phyloP scores from a whole-genome alignment of 805 yeast genomes.

The Candida berthetii region DNA sequence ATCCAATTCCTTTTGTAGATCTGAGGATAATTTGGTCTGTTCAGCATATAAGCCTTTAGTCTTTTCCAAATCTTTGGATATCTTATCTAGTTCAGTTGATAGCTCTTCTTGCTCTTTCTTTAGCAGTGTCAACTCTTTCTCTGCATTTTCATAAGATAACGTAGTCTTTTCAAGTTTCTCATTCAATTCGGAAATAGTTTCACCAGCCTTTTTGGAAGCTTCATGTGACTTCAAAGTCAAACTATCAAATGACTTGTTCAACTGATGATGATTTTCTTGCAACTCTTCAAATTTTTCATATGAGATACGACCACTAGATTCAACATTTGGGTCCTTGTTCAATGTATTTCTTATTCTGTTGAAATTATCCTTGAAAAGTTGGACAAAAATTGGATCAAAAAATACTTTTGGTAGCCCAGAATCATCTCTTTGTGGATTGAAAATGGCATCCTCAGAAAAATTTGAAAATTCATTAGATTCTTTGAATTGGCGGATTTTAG shows the following conservation, averaged over 20 bases:
- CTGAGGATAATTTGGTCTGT: conserved; percentile 23
- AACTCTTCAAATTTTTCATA: conserved; percentile 40
- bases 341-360: conserved; percentile 64
- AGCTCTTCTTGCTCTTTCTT: conserved; percentile 8
- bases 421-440: conserved; percentile 55
- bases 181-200: conserved; percentile 11
- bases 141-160: conserved; percentile 5
- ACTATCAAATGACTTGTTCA: conserved; percentile 29
- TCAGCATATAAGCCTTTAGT: conserved; percentile 26
- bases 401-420: conserved; percentile 86
- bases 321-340: conserved; percentile 65
- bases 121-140: conserved; percentile 14
- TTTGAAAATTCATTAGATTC: conserved; percentile 49
- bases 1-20: conserved; percentile 26
- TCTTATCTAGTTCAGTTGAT: conserved; percentile 12
- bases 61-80: conserved; percentile 14
- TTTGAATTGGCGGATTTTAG: conserved; percentile 68
- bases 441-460: conserved; percentile 44
- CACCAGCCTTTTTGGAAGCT: conserved; percentile 22
- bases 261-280: conserved; percentile 21
- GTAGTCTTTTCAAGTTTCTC: conserved; percentile 4
- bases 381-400: conserved; percentile 59
- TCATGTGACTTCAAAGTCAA: conserved; percentile 23
- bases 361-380: conserved; percentile 62
- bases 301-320: conserved; percentile 62